Conservation (phyloP, 2,329 filamentous ascomycete species). For the Fusarium anthophilum region DNA sequence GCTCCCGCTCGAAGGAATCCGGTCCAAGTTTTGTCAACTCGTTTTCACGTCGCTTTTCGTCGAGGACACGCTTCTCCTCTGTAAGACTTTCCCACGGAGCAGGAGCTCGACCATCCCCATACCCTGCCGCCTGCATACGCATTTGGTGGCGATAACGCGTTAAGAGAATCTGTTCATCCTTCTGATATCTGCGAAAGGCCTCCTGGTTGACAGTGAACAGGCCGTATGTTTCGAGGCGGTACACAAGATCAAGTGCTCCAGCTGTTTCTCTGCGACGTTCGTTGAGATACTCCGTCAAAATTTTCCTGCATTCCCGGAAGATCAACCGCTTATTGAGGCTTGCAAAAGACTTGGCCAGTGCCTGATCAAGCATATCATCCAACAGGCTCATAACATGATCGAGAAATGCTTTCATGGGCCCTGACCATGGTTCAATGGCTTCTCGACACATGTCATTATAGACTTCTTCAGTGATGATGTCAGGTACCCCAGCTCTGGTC, state of each 20-base stretch:
- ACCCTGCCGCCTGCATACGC: constrained; percentile 55
- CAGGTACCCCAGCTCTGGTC: constrained; percentile 66
- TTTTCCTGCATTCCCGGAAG: constrained; percentile 57
- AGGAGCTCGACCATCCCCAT: constrained; percentile 42
- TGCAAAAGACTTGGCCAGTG: constrained; percentile 59
- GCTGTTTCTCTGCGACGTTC: constrained; percentile 50
- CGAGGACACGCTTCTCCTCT: constrained; percentile 57
- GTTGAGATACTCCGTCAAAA: constrained; percentile 57
- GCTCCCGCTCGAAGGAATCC: constrained; percentile 68
- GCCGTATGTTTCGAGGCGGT: constrained; percentile 61
- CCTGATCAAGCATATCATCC: constrained; percentile 54
- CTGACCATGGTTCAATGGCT: constrained; percentile 67
- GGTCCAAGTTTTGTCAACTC: constrained; percentile 60
- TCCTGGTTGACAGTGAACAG: constrained; percentile 67
- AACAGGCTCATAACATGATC: constrained; percentile 59
- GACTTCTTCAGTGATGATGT: constrained; percentile 67
- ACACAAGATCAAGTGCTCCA: constrained; percentile 55
- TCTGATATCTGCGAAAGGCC: constrained; percentile 56
- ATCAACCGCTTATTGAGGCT: constrained; percentile 58
- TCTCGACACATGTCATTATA: constrained; percentile 66
- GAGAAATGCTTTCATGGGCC: constrained; percentile 61
- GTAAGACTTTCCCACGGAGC: constrained; percentile 57
- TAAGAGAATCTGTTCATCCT: constrained; percentile 57
- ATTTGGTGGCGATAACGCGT: constrained; percentile 59
- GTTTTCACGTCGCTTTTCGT: constrained; percentile 53